These are phyloP conservation scores for Solanum rostratum DNA, from an alignment of 257 asterid genomes.

Conservation along the genomic window DNA sequence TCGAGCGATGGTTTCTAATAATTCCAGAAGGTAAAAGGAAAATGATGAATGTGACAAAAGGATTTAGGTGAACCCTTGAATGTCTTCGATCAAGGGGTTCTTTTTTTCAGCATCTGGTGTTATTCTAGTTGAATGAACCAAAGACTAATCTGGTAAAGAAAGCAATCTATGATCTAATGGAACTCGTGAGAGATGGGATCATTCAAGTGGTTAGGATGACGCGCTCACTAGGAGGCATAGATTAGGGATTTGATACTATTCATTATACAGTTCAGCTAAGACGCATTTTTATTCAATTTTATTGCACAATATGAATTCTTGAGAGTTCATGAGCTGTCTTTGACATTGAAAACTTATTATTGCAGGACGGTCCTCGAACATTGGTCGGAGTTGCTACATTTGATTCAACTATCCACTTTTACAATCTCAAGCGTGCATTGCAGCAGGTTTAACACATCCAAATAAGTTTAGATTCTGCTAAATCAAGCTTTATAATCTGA, in stretches of 20 bases:
- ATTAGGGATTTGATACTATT: neutral
- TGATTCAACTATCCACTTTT: conserved; percentile 92
- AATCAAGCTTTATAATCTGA: neutral
- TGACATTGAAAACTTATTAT: conserved; percentile 1
- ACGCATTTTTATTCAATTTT: neutral
- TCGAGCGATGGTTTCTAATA: neutral
- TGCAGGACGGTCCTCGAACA: conserved; percentile 94
- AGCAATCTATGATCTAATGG: neutral
- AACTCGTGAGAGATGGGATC: neutral
- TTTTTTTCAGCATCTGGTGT: neutral
- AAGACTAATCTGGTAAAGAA: neutral
- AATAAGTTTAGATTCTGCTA: neutral
- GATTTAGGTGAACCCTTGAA: neutral
- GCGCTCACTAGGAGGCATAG: neutral
- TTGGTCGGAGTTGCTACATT: conserved; percentile 94
- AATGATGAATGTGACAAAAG: neutral
- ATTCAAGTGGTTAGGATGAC: neutral
- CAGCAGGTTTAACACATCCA: conserved; percentile 57
- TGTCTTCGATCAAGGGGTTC: neutral
- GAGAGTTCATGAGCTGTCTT: neutral
- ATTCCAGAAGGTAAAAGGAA: neutral
- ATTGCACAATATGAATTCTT: neutral
- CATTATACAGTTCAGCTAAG: neutral
- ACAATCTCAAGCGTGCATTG: conserved; percentile 73
- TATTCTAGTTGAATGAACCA: neutral